phyloP scores from a whole-genome alignment of 2,329 filamentous ascomycete species.

The Aspergillus sp. region DNA sequence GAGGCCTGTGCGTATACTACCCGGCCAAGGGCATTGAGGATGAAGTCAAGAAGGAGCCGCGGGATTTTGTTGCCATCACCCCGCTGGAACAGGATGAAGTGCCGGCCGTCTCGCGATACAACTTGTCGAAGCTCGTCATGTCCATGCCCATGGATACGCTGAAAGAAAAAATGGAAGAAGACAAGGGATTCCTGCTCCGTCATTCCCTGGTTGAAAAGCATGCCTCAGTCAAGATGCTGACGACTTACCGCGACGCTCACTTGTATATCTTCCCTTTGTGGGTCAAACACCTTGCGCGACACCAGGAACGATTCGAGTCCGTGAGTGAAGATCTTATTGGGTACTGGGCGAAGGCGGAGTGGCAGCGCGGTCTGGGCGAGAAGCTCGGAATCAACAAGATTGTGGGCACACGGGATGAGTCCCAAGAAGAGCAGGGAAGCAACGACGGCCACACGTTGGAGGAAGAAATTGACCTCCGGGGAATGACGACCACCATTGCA shows the following conservation, averaged over 20 bases:
- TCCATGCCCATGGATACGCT: constrained; percentile 86
- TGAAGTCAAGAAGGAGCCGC: constrained; percentile 83
- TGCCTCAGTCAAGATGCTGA: constrained; percentile 75
- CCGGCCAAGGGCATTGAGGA: constrained; percentile 71
- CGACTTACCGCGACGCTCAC: constrained; percentile 83
- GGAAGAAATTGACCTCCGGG: constrained; percentile 55
- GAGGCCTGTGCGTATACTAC: constrained; percentile 88
- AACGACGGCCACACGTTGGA: constrained; percentile 45
- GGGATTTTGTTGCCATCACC: constrained; percentile 82
- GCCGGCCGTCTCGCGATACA: constrained; percentile 57
- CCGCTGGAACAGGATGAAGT: constrained; percentile 57
- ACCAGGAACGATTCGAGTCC: constrained; percentile 79
- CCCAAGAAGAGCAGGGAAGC: constrained; percentile 40
- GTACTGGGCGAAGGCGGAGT: constrained; percentile 93
- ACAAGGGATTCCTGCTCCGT: constrained; percentile 66
- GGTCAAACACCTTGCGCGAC: constrained; percentile 78
- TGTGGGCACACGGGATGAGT: constrained; percentile 48
- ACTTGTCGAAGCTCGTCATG: constrained; percentile 77
- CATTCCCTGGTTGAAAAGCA: constrained; percentile 74
- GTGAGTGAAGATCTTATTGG: constrained; percentile 89
- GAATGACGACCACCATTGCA: constrained; percentile 53
- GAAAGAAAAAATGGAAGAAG: constrained; percentile 76
- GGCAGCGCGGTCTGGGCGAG: constrained; percentile 77
- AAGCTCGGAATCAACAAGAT: constrained; percentile 74
- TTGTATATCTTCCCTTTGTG: constrained; percentile 93